A percentile compares a stretch with the other conserved stretches of the same genome.
Evolutionary conservation across 805 yeast genomes (phyloP).

Genomic region (Cyberlindnera maritima): DNA sequence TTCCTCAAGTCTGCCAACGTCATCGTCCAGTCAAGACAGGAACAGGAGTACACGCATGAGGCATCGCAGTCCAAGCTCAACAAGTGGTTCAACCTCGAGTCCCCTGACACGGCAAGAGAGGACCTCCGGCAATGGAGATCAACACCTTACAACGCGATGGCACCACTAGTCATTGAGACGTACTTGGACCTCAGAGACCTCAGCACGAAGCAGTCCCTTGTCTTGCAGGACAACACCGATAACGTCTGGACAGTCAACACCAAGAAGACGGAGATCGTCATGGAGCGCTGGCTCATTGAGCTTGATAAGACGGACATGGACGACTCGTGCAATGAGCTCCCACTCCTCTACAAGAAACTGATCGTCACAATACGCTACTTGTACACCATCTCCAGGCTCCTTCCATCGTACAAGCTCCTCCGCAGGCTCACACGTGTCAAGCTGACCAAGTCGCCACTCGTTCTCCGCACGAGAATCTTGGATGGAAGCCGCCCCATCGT

Average conservation of each 20-base stretch:
- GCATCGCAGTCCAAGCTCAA: constrained; percentile 34
- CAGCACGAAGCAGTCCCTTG: constrained; percentile 54
- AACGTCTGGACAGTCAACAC: constrained; percentile 57
- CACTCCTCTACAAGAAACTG: constrained; percentile 69
- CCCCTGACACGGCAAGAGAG: constrained; percentile 42
- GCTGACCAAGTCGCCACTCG: constrained; percentile 37
- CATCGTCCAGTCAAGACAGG: constrained; percentile 44
- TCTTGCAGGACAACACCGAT: constrained; percentile 53
- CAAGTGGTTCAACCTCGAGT: constrained; percentile 63
- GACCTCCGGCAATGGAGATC: constrained; percentile 63
- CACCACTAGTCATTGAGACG: constrained; percentile 87
- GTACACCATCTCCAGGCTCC: constrained; percentile 58
- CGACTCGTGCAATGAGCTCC: constrained; percentile 48
- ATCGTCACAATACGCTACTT: constrained; percentile 72
- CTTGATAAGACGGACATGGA: constrained; percentile 47
- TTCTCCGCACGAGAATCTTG: constrained; percentile 57
- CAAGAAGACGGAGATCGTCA: constrained; percentile 77
- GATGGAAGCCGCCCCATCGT: constrained; percentile 79
- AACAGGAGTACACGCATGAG: constrained; percentile 1
- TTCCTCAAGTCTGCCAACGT: constrained; percentile 61
- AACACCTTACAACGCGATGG: constrained; percentile 36
- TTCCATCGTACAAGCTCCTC: constrained; percentile 69
- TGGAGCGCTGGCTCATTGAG: constrained; percentile 92
- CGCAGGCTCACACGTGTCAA: constrained; percentile 40
- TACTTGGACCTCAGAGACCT: constrained; percentile 64